Evolutionary conservation across 495 filamentous ascomycete genomes (phyloP).

Genomic region (Penicilliopsis zonata): DNA sequence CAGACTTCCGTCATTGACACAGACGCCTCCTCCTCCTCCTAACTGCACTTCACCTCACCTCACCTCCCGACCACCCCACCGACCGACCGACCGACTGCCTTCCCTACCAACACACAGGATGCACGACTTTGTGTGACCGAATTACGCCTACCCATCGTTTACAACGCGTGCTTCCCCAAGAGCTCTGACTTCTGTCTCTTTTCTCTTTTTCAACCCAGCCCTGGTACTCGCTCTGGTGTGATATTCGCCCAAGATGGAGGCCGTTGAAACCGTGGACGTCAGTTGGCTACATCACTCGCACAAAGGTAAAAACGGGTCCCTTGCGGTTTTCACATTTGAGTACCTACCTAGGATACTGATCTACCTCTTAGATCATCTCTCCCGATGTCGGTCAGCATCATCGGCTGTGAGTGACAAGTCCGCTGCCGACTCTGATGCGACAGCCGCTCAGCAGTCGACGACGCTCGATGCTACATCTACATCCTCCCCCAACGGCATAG

Average conservation of each 20-base stretch:
- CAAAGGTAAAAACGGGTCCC: slow-evolving; percentile 34
- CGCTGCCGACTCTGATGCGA: slow-evolving; percentile 9
- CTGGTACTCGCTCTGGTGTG: no score
- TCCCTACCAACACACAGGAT: no score
- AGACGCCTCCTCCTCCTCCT: no score
- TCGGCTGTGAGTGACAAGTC: slow-evolving; percentile 18
- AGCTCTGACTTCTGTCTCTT: no score
- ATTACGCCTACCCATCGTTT: no score
- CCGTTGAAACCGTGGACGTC: slow-evolving; percentile 54
- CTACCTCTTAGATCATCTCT: slow-evolving; percentile 18
- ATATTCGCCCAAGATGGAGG: slow-evolving; percentile 35
- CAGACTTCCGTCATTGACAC: no score
- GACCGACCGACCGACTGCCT: no score
- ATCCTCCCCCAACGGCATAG: slow-evolving; percentile 5
- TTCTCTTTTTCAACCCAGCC: no score
- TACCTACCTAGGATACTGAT: not conserved
- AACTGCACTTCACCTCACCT: no score
- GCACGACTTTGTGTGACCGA: no score
- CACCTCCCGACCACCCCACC: no score
- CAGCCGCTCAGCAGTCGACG: slow-evolving; percentile 8
- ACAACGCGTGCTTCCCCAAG: no score
- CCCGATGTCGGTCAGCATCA: slow-evolving; percentile 27
- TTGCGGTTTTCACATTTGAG: not conserved
- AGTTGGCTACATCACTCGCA: slow-evolving; percentile 58
- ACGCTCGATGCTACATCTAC: slow-evolving; percentile 10